phyloP scores from a whole-genome alignment of 2,329 filamentous ascomycete genomes.

The Phoma sp. region DNA sequence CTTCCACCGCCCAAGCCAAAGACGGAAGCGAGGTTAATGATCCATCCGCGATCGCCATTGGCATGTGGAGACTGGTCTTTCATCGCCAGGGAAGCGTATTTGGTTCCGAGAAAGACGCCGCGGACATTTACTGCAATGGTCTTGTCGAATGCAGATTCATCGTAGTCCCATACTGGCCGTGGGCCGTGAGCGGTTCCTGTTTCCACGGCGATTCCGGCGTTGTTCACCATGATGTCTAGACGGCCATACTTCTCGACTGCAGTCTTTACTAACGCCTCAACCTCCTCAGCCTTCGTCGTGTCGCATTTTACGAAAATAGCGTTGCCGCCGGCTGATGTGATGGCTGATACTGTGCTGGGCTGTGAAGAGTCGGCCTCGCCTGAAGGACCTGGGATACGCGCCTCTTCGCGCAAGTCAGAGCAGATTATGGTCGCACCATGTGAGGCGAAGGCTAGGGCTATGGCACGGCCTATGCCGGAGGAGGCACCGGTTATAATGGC shows the following conservation, averaged over 20 bases:
- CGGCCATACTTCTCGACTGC: conserved; percentile 57
- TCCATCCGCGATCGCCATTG: conserved; percentile 55
- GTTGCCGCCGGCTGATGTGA: conserved; percentile 36
- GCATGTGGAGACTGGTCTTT: conserved; percentile 53
- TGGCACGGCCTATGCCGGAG: conserved; percentile 47
- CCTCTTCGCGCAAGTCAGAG: conserved; percentile 37
- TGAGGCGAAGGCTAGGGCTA: conserved; percentile 37
- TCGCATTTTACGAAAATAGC: conserved; percentile 52
- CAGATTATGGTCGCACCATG: conserved; percentile 45
- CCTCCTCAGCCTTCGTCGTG: conserved; percentile 52
- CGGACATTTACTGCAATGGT: conserved; percentile 49
- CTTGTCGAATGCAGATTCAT: conserved; percentile 56
- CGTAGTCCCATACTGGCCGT: conserved; percentile 56
- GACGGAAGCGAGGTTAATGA: conserved; percentile 64
- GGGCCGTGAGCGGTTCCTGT: conserved; percentile 30
- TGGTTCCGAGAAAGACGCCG: conserved; percentile 54
- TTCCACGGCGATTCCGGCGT: conserved; percentile 58
- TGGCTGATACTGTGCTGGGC: conserved; percentile 42
- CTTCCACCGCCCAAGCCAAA: conserved; percentile 29
- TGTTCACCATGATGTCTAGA: conserved; percentile 57
- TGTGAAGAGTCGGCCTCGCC: conserved; percentile 21
- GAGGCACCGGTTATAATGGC: conserved; percentile 47
- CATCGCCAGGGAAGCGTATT: conserved; percentile 60
- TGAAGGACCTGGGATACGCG: conserved; percentile 23
- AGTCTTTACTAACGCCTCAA: conserved; percentile 52